phyloP scores from a whole-genome alignment of 768 basidiomycete species.

The Exidia glandulosa region DNA sequence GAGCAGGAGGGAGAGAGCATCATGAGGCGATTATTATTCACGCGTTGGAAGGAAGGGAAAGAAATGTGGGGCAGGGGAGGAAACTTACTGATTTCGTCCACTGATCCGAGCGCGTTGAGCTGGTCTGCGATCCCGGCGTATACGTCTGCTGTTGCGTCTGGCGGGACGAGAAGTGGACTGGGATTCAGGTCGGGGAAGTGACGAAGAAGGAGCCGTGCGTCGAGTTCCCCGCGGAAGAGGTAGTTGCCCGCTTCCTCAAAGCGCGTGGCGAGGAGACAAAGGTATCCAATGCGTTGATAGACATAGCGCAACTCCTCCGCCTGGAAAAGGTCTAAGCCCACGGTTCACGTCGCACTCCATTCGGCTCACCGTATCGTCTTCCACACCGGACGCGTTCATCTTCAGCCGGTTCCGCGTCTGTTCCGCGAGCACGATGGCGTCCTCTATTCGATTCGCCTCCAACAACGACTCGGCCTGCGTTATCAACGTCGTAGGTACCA shows the following conservation, averaged over 20 bases:
- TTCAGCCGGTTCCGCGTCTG: conserved; percentile 48
- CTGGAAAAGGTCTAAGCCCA: conserved; percentile 19
- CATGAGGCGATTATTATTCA: conserved; percentile 12
- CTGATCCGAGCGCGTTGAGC: conserved; percentile 54
- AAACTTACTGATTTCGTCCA: conserved; percentile 82
- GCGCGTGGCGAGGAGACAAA: conserved; percentile 64
- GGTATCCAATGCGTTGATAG: conserved; percentile 73
- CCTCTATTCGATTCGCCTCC: conserved; percentile 49
- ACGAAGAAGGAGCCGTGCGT: conserved; percentile 71
- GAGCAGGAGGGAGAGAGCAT: conserved; percentile 11
- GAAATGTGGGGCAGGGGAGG: conserved; percentile 7
- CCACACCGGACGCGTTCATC: conserved; percentile 29
- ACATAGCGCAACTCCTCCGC: conserved; percentile 64
- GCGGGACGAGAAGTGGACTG: conserved; percentile 35
- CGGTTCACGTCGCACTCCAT: not conserved
- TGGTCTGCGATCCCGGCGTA: conserved; percentile 66
- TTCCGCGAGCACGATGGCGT: conserved; percentile 52
- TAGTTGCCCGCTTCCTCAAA: conserved; percentile 77
- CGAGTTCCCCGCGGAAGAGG: conserved; percentile 69
- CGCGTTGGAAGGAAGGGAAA: conserved; percentile 13
- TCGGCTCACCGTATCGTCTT: conserved; percentile 26
- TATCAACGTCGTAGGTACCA: conserved; percentile 60
- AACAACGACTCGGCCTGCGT: conserved; percentile 64
- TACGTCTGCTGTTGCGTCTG: conserved; percentile 48
- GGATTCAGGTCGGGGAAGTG: conserved; percentile 67